phyloP scores from a whole-genome alignment of 2,329 filamentous ascomycete genomes.

The Aspergillus nomiae region DNA sequence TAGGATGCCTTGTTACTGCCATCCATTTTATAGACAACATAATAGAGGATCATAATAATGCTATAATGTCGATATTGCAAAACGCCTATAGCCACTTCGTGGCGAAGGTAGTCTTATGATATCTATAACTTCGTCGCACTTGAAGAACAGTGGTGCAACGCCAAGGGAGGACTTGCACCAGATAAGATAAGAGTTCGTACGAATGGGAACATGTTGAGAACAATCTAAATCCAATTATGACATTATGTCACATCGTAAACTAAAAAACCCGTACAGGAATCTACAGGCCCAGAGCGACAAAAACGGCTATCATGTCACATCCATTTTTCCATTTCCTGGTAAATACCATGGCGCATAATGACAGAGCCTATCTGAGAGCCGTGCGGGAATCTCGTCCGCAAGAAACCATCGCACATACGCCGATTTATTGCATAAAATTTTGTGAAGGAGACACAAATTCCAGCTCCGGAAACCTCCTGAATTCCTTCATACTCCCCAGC shows the following conservation, averaged over 20 bases:
- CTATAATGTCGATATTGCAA: neutral
- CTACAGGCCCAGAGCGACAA: constrained; percentile 17
- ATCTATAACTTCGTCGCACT: neutral
- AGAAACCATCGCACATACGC: constrained; percentile 29
- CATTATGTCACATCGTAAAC: constrained; percentile 4
- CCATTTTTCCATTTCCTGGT: constrained; percentile 27
- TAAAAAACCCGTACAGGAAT: constrained; percentile 7
- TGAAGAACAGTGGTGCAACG: neutral
- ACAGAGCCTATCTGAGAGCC: constrained; percentile 25
- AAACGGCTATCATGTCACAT: constrained; percentile 28
- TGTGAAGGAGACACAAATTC: constrained; percentile 27
- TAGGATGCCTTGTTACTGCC: neutral
- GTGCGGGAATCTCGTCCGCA: constrained; percentile 22
- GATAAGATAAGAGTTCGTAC: neutral
- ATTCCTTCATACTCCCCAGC: constrained; percentile 28
- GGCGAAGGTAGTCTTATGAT: neutral
- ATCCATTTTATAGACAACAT: neutral
- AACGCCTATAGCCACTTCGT: neutral
- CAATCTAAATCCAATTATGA: constrained; percentile 5
- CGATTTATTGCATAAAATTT: constrained; percentile 23
- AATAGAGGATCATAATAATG: neutral
- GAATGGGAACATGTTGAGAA: neutral
- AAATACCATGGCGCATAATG: constrained; percentile 25
- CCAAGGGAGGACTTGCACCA: neutral
- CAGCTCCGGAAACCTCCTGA: constrained; percentile 28